phyloP scores from a whole-genome alignment of 495 filamentous ascomycete genomes.

The Hyaloscypha finlandica region DNA sequence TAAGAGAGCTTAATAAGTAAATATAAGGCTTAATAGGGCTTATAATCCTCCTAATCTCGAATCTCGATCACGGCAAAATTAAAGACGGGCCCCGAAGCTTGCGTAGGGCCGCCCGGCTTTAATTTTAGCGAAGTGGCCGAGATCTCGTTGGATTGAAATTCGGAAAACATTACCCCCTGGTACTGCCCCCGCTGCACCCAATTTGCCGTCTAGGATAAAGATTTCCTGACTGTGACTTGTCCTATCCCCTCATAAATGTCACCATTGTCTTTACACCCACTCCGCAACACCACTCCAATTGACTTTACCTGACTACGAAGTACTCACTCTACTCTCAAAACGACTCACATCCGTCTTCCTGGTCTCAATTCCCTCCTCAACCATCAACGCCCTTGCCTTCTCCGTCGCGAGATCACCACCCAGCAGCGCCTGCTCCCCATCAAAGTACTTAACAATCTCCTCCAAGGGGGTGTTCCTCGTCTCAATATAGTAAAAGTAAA shows the following conservation, averaged over 20 bases:
- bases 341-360: neutral
- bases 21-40: too few species aligned
- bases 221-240: neutral
- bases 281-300: too few species aligned
- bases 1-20: too few species aligned
- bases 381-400: conserved; percentile 14
- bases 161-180: neutral
- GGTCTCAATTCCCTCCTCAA: conserved; percentile 10
- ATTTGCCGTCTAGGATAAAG: neutral
- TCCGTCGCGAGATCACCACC: conserved; percentile 26
- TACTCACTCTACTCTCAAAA: neutral
- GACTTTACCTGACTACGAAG: too few species aligned
- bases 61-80: too few species aligned
- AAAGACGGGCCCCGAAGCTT: too few species aligned
- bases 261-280: too few species aligned
- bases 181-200: too few species aligned
- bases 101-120: too few species aligned
- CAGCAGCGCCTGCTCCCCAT: conserved; percentile 25
- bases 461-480: conserved; percentile 31
- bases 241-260: neutral
- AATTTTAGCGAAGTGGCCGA: too few species aligned
- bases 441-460: conserved; percentile 31
- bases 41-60: too few species aligned
- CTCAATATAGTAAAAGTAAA: conserved; percentile 50
- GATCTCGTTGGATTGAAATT: too few species aligned